These are phyloP conservation scores for Fusarium foetens DNA, from an alignment of 2,329 filamentous ascomycete species.

Conservation along the genomic window DNA sequence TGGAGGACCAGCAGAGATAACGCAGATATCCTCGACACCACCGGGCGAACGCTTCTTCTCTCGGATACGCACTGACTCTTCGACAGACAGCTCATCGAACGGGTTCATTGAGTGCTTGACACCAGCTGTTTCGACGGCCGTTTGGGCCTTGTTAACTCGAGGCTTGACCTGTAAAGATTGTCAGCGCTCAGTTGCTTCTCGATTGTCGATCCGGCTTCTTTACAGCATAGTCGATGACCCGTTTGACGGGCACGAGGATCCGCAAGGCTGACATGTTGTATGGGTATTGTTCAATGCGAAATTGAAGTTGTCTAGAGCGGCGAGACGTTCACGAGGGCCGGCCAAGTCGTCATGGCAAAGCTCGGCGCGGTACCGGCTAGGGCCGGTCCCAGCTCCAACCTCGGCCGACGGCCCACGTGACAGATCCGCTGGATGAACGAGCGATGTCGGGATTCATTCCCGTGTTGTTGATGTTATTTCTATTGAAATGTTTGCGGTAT, in stretches of 20 bases:
- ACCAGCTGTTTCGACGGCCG: slow-evolving; percentile 88
- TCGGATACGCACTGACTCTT: slow-evolving; percentile 94
- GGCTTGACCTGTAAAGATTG: slow-evolving; percentile 67
- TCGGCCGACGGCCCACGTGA: slow-evolving; percentile 54
- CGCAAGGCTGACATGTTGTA: slow-evolving; percentile 69
- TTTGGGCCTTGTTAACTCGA: slow-evolving; percentile 77
- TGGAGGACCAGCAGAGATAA: slow-evolving; percentile 85
- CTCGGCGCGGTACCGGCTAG: slow-evolving; percentile 53
- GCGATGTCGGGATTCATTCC: slow-evolving; percentile 31
- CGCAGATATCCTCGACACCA: slow-evolving; percentile 90
- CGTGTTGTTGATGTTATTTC: background rate
- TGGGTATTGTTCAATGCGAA: slow-evolving; percentile 44
- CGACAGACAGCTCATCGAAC: slow-evolving; percentile 97
- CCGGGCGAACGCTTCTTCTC: slow-evolving; percentile 79
- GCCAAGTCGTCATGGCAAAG: slow-evolving; percentile 43
- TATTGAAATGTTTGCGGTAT: background rate
- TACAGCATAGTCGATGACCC: slow-evolving; percentile 89
- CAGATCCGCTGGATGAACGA: slow-evolving; percentile 20
- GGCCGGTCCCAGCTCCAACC: slow-evolving; percentile 56
- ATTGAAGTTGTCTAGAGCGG: slow-evolving; percentile 35
- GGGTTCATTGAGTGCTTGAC: slow-evolving; percentile 99
- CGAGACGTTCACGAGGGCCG: slow-evolving; percentile 33
- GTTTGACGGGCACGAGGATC: slow-evolving; percentile 83
- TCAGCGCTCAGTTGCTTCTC: slow-evolving; percentile 20
- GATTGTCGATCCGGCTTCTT: slow-evolving; percentile 43